A percentile compares a stretch with the other conserved stretches of the same genome.
phyloP scores from a whole-genome alignment of 1,139 yeast genomes.

The Candida sanyaensis region DNA sequence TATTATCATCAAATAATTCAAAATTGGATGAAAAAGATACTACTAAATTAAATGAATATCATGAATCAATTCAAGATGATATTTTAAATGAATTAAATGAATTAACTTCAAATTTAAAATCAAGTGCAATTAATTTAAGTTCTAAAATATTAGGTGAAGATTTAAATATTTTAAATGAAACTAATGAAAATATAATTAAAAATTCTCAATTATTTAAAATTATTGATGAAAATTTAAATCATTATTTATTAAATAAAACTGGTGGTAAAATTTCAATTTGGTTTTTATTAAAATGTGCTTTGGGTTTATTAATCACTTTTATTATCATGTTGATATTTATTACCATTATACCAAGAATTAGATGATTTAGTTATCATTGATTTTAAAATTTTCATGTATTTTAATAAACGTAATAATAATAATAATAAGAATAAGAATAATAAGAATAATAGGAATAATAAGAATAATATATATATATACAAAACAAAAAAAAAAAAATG shows the following conservation, averaged over 20 bases:
- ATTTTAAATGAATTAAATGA: slow-evolving; percentile 39
- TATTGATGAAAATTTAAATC: slow-evolving; percentile 41
- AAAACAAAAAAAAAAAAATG: neutral
- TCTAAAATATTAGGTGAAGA: slow-evolving; percentile 41
- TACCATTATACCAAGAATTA: slow-evolving; percentile 28
- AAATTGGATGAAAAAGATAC: slow-evolving; percentile 9
- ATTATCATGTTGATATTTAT: slow-evolving; percentile 29
- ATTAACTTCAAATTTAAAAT: slow-evolving; percentile 36
- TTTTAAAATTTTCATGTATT: neutral
- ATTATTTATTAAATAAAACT: slow-evolving; percentile 36
- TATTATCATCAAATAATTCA: slow-evolving; percentile 19
- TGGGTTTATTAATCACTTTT: slow-evolving; percentile 25
- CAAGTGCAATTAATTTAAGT: slow-evolving; percentile 36
- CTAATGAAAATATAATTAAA: slow-evolving; percentile 38
- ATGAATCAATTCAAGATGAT: slow-evolving; percentile 47
- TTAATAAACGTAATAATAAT: neutral
- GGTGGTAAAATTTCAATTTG: slow-evolving; percentile 41
- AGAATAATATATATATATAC: neutral
- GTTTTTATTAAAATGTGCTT: slow-evolving; percentile 33
- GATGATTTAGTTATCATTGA: slow-evolving; percentile 4
- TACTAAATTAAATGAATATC: slow-evolving; percentile 32
- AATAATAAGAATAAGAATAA: neutral
- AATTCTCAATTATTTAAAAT: slow-evolving; percentile 38
- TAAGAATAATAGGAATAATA: neutral
- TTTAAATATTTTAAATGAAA: slow-evolving; percentile 33